Conservation (phyloP, 495 filamentous ascomycete genomes). For the Thermochaetoides thermophila region DNA sequence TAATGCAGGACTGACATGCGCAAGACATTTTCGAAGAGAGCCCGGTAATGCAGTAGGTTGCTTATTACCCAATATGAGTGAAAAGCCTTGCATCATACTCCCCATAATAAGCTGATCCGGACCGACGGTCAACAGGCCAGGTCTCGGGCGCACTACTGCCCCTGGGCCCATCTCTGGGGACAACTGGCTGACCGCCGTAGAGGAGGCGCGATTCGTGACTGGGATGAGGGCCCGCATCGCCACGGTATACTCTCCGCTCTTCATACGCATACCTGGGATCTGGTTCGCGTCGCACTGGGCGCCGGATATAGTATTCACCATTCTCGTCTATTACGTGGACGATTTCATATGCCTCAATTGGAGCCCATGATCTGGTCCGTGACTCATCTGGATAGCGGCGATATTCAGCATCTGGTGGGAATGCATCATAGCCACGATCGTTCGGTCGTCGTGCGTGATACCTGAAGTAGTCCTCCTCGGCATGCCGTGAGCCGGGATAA, state of each 20-base stretch:
- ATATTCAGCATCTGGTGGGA: slow-evolving; percentile 17
- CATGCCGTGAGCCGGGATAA: slow-evolving; percentile 2
- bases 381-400: slow-evolving; percentile 19
- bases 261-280: slow-evolving; percentile 10
- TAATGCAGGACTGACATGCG: too few relatives aligned
- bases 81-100: slow-evolving; percentile 29
- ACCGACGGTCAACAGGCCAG: slow-evolving; percentile 6
- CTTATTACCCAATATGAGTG: background rate
- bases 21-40: too few relatives aligned
- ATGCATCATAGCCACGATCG: slow-evolving; percentile 7
- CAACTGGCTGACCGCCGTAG: background rate
- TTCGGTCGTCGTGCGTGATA: slow-evolving; percentile 3
- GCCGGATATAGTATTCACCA: slow-evolving; percentile 31
- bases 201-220: slow-evolving; percentile 12
- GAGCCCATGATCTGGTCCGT: slow-evolving; percentile 12
- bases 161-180: background rate
- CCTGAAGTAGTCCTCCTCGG: slow-evolving; percentile 9
- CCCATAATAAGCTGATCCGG: slow-evolving; percentile 17
- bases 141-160: background rate
- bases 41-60: too few relatives aligned
- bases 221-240: slow-evolving; percentile 4
- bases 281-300: slow-evolving; percentile 23
- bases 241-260: slow-evolving; percentile 2
- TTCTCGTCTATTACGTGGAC: slow-evolving; percentile 28
- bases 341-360: slow-evolving; percentile 27